Evolutionary conservation across 768 basidiomycete species (phyloP), one percentile per base, ranked within the genome.

Genomic region (Basidioascus undulatus): DNA sequence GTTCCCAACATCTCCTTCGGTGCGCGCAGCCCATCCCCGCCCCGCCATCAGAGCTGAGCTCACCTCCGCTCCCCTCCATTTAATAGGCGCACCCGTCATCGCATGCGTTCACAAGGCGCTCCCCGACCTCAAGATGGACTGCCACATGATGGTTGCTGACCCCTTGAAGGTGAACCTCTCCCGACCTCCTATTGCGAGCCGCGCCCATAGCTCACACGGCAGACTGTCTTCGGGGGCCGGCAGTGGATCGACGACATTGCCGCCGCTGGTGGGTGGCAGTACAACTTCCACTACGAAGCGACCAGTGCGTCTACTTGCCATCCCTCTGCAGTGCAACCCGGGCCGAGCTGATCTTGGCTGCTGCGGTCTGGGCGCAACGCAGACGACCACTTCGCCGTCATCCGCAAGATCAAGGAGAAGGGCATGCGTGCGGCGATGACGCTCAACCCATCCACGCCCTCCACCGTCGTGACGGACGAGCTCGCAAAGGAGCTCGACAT

Each of bases 1-100:
- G 92, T 98, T 26, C 89, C 87, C 27, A 96, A 94, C 59, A 92
- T 98, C 58, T 86, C 87, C 19, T 84, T 96, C 77, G 92, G 84
- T 74, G 46, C 43, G 66, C 63, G 32, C 19, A 30, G 28, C 10
- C 10, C 15, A 9, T 15, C 9, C 15, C 15, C 28, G 28, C 15
- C 28, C 28, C 9, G 28, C 9, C 10, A 9, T 30, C 16, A 18
- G 8, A 19, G 18, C 33, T 16, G 12, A n/a, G 18, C 33, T 12
- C 13, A 12, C 33, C 10, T 9, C 33, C 9, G 13, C 33, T 3
- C 18, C 8, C 18, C 33, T 18, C 2, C 3, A 15, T 16, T 9
- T 19, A 6, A 9, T 55, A 84, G 82, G 87, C 43, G 74, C 81
- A 26, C 87, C 89, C 6, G 69, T 96, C 37, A 69, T 96, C 25